Evolutionary conservation across 2,329 filamentous ascomycete genomes (phyloP), one percentile per base, ranked within the genome.

Genomic region (Colletotrichum endophyticum): DNA sequence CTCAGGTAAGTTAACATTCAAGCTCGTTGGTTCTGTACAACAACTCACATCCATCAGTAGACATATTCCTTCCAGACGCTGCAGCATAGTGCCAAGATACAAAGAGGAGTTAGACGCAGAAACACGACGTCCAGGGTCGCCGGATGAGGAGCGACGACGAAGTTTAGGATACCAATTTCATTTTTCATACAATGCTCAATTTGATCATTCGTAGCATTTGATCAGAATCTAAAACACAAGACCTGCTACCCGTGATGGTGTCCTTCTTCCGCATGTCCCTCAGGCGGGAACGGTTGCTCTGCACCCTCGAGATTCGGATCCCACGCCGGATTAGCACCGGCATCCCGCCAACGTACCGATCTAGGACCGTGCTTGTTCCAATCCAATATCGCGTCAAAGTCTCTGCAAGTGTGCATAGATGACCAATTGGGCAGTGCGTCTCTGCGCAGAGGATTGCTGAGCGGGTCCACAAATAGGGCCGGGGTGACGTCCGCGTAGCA

Each of bases 371-470:
- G n/a, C 32, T 68, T 76, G 22, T 76, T 76, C 73, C 70, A 76
- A 2, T 76, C 70, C 27, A 76, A 12, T 25, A 76, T 76, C 2
- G 70, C 70, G n/a, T 76, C 70, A 39, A 76, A 76, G 39, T 76
- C 64, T 27, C 73, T 73, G 56, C 73, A 76, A 1, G 73, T 76
- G 13, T 73, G 73, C 69, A 76, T 64, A 3, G 73, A 76, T 5
- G 73, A 76, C 73, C 73, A 76, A n/a, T 68, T 63, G 12, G 73
- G 73, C 6, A 76, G 16, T 5, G 73, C 73, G 9, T 76, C 73
- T 22, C 73, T 56, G 22, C 73, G 57, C 5, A 34, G 7, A 1
- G 73, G 73, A 32, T 73, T 76, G n/a, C 28, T 22, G 16, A 76
- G 63, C 4, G 73, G 73, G 34, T 76, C 73, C 2, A 76, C 73